Percentiles rank a stretch among this genome's conserved stretches.
These are phyloP conservation scores for Acorus gramineus DNA, from an alignment of 106 monocot species.

Conservation along the genomic window DNA sequence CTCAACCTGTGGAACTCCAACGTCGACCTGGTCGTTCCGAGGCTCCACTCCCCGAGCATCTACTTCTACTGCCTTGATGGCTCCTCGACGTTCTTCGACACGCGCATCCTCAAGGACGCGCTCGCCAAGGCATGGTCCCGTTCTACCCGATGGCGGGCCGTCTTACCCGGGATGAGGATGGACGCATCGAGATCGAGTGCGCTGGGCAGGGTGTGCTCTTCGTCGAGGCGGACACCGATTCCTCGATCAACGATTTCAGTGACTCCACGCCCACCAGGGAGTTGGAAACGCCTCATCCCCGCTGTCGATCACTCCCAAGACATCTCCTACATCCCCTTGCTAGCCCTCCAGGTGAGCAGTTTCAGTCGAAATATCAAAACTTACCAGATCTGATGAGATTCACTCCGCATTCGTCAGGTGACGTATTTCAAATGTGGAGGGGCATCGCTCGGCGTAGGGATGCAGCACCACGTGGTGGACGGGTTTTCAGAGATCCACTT, in stretches of 20 bases:
- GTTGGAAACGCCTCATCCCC: slow-evolving; percentile 77
- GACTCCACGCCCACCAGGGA: slow-evolving; percentile 92
- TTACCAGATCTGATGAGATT: neutral
- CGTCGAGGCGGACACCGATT: slow-evolving; percentile 55
- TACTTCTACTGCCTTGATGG: slow-evolving; percentile 75
- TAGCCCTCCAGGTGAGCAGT: slow-evolving; percentile 81
- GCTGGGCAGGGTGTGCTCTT: slow-evolving; percentile 68
- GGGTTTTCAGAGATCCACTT: slow-evolving; percentile 79
- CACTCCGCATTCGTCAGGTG: slow-evolving; percentile 18
- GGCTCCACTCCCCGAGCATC: slow-evolving; percentile 93
- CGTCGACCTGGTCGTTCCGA: slow-evolving; percentile 81
- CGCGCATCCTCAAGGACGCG: slow-evolving; percentile 30
- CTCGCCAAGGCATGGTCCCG: slow-evolving; percentile 60
- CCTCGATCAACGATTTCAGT: slow-evolving; percentile 50
- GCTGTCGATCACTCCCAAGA: slow-evolving; percentile 59
- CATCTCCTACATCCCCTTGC: slow-evolving; percentile 59
- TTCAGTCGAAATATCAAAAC: neutral
- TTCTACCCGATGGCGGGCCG: slow-evolving; percentile 96
- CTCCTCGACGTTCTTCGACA: slow-evolving; percentile 40
- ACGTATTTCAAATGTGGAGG: slow-evolving; percentile 87
- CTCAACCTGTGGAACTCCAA: slow-evolving; percentile 79
- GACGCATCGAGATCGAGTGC: slow-evolving; percentile 86
- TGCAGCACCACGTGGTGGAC: slow-evolving; percentile 93
- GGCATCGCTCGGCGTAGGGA: slow-evolving; percentile 74
- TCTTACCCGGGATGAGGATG: slow-evolving; percentile 61